phyloP scores from a whole-genome alignment of 2,329 filamentous ascomycete species.

The Curvularia eragrostidis region DNA sequence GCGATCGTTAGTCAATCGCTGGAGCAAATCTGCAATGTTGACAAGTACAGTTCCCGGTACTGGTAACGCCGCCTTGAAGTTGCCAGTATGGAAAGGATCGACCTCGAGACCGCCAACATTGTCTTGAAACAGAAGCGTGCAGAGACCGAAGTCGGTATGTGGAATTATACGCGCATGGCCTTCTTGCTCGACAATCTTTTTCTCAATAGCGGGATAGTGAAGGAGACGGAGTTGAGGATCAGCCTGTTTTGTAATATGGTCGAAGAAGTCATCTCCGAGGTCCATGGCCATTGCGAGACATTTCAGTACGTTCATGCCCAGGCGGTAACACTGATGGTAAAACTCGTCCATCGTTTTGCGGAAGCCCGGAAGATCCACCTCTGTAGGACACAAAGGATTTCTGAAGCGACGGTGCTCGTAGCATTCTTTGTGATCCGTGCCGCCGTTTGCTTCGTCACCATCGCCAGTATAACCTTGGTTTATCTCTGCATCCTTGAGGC shows the following conservation, averaged over 20 bases:
- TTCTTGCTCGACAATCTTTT: constrained; percentile 30
- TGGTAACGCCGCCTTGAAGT: constrained; percentile 35
- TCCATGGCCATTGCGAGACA: constrained; percentile 39
- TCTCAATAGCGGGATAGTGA: constrained; percentile 38
- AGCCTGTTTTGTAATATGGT: constrained; percentile 30
- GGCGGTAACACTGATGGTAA: constrained; percentile 30
- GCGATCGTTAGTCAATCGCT: constrained; percentile 37
- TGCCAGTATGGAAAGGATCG: constrained; percentile 34
- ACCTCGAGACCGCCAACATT: constrained; percentile 49
- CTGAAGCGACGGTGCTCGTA: constrained; percentile 33
- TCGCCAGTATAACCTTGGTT: constrained; percentile 51
- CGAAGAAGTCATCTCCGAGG: constrained; percentile 35
- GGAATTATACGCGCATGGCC: constrained; percentile 37
- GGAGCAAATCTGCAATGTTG: constrained; percentile 36
- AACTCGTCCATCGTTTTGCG: constrained; percentile 35
- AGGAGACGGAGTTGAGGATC: constrained; percentile 38
- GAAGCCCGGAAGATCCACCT: constrained; percentile 31
- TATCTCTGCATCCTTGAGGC: constrained; percentile 46
- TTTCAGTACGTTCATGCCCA: constrained; percentile 32
- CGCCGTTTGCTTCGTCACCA: constrained; percentile 46
- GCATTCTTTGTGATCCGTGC: constrained; percentile 39
- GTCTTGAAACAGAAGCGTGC: constrained; percentile 51
- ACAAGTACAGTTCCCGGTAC: constrained; percentile 34
- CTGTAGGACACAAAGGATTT: constrained; percentile 29
- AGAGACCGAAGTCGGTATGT: constrained; percentile 44